Base-by-base conservation (phyloP, 352 stramenopile species). In the Phytopythium vexans region DNA sequence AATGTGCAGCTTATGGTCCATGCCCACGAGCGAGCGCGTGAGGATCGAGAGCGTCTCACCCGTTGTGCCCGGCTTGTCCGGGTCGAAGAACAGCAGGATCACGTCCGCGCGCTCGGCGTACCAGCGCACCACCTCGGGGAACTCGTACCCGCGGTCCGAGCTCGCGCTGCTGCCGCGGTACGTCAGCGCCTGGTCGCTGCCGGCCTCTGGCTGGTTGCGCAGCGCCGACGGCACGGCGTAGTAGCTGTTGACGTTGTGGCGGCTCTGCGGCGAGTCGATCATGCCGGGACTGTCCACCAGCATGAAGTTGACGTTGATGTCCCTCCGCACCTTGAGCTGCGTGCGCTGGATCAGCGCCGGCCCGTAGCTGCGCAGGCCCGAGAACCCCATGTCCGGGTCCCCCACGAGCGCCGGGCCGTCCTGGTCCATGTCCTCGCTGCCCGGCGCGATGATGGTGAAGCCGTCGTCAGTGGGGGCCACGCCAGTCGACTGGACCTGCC, bases 1-100 rank as follows among this genome's bases (percentile, higher is more conserved):
- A 62, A 99, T 99, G 71, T 99, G 92, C 36, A 99, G 77, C 76
- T 99, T 99, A 68, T 99, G 97, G 82, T 99, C 97, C 95, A 99
- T 98, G 14, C 97, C 73, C 12, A 94, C 79, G 38, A 99, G 81
- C 41, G 94, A 97, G 58, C 98, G 97, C 37, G 98, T 97, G 34
- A 99, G 73, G 42, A 99, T 96, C 35, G 87, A 97, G 21, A 99
- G 86, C 57, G 97, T 99, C 74, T 99, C 97, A 15, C 97, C 97
- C 0, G 97, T 99, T 8, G 97, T 99, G 14, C 97, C 97, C 0
- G 94, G 94, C 68, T 99, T 99, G 66, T 99, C 97, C 4, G 97
- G 97, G 80, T 99, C 97, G 66, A 99, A 99, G 71, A 99, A 99
- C 5, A 99, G 83, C 57, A 99, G 68, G 49, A 99, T 99, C 50